Evolutionary conservation across 805 yeast species (phyloP).

Genomic region (Jamesozyma lodderae): DNA sequence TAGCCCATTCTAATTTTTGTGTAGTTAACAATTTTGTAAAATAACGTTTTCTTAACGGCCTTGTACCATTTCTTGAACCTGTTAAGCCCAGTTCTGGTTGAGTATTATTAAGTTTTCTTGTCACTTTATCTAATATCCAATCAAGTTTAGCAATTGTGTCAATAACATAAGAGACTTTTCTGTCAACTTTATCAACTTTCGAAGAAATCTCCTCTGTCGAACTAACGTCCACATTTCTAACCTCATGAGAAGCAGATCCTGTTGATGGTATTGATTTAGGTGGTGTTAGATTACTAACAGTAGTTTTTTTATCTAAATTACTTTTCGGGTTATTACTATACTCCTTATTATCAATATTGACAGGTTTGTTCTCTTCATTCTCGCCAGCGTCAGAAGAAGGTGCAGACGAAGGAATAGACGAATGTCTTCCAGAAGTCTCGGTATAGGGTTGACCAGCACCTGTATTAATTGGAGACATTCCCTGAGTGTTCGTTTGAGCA

Average conservation of each 20-base stretch:
- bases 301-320: neutral
- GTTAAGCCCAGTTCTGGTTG: neutral
- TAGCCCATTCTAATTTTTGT: slow-evolving; percentile 19
- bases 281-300: too few species aligned
- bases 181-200: slow-evolving; percentile 17
- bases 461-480: neutral
- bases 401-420: too few species aligned
- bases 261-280: too few species aligned
- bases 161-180: slow-evolving; percentile 16
- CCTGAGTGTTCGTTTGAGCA: neutral
- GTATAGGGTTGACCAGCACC: neutral
- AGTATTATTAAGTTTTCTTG: slow-evolving; percentile 6
- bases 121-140: slow-evolving; percentile 13
- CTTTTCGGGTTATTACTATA: neutral
- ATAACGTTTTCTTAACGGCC: slow-evolving; percentile 13
- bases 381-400: too few species aligned
- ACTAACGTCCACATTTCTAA: neutral
- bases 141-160: slow-evolving; percentile 18
- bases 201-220: neutral
- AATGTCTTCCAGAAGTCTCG: too few species aligned
- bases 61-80: too few species aligned
- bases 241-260: too few species aligned
- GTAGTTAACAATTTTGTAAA: slow-evolving; percentile 17
- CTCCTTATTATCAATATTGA: neutral
- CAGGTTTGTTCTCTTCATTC: too few species aligned